Percentiles rank a stretch among this genome's conserved stretches.
phyloP scores from a whole-genome alignment of 345 rosid genomes.

The Hypericum perforatum region DNA sequence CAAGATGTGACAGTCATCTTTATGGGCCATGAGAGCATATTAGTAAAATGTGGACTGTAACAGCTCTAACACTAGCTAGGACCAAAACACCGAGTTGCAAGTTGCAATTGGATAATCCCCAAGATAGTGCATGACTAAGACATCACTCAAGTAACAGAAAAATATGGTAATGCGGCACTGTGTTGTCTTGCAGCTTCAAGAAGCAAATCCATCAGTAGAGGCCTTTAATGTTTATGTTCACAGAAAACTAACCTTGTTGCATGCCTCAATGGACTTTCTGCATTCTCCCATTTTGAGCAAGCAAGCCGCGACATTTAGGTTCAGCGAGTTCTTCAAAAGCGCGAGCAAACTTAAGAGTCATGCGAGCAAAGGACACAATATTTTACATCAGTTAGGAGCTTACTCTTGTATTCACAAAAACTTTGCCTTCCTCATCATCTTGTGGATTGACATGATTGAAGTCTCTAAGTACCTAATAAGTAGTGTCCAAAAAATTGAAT shows the following conservation, averaged over 20 bases:
- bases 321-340: slow-evolving; percentile 51
- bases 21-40: too few species aligned
- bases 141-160: too few species aligned
- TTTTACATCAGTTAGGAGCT: slow-evolving; percentile 10
- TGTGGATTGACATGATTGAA: slow-evolving; percentile 98
- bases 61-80: too few species aligned
- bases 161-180: too few species aligned
- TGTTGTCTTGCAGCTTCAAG: too few species aligned
- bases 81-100: too few species aligned
- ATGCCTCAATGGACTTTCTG: slow-evolving; percentile 71
- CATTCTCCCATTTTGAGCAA: slow-evolving; percentile 82
- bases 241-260: slow-evolving; percentile 58
- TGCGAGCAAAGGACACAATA: background rate
- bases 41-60: too few species aligned
- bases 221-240: slow-evolving; percentile 6
- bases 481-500: slow-evolving; percentile 2
- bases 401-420: slow-evolving; percentile 66
- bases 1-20: too few species aligned
- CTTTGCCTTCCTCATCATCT: slow-evolving; percentile 89
- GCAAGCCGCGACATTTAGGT: slow-evolving; percentile 88
- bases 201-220: background rate
- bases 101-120: too few species aligned
- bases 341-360: background rate
- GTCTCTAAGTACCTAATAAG: slow-evolving; percentile 72
- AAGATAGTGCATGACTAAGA: too few species aligned